Evolutionary conservation across 2,329 filamentous ascomycete genomes (phyloP).

Genomic region (Capronia americana): DNA sequence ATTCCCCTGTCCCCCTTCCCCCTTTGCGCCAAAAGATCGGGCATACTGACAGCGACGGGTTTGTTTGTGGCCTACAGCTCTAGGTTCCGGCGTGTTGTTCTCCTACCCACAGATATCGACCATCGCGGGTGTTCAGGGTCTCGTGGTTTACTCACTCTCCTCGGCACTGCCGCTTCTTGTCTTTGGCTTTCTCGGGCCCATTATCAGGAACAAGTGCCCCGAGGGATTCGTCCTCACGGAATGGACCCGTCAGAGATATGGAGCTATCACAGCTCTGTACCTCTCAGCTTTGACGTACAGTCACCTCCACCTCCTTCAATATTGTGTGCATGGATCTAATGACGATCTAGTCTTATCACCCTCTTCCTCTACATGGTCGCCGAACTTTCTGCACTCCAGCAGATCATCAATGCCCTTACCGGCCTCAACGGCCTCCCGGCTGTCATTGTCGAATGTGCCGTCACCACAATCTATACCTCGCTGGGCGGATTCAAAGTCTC

Average conservation of each 20-base stretch:
- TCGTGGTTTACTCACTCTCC: constrained; percentile 76
- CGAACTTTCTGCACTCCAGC: constrained; percentile 79
- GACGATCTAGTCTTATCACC: constrained; percentile 65
- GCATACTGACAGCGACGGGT: constrained; percentile 46
- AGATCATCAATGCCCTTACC: constrained; percentile 76
- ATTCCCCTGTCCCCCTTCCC: constrained; percentile 44
- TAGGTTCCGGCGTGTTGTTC: constrained; percentile 84
- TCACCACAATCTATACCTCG: constrained; percentile 85
- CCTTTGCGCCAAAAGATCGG: constrained; percentile 13
- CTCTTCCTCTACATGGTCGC: constrained; percentile 88
- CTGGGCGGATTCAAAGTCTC: constrained; percentile 83
- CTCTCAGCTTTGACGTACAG: constrained; percentile 72
- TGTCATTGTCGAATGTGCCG: constrained; percentile 76
- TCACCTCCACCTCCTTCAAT: not conserved
- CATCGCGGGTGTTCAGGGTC: constrained; percentile 77
- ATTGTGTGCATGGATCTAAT: constrained; percentile 16
- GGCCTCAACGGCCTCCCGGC: constrained; percentile 75
- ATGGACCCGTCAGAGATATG: constrained; percentile 82
- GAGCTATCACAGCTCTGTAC: constrained; percentile 70
- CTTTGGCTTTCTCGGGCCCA: constrained; percentile 72
- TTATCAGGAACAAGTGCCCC: constrained; percentile 79
- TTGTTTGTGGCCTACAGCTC: constrained; percentile 59
- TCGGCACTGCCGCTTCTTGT: constrained; percentile 74
- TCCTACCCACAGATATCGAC: constrained; percentile 81
- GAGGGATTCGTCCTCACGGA: constrained; percentile 85